phyloP scores from a whole-genome alignment of 73 alveolate genomes.

The Durusdinium trenchii region DNA sequence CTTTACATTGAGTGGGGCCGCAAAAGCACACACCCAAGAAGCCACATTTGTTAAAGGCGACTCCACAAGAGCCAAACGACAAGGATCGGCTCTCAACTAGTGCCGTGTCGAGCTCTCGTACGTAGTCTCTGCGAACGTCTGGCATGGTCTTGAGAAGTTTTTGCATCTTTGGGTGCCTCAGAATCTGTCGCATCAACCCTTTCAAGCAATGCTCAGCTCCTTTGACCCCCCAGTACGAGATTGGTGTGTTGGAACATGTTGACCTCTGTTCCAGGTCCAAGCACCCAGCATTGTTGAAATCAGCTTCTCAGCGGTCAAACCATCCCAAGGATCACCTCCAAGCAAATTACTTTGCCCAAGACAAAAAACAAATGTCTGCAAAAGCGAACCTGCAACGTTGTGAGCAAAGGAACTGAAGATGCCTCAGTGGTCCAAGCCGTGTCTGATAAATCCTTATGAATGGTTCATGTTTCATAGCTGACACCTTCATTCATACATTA shows the following conservation, averaged over 20 bases:
- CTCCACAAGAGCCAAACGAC: no score
- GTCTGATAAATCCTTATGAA: no score
- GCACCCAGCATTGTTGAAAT: conserved; percentile 56
- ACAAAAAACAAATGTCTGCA: no score
- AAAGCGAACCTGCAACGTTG: no score
- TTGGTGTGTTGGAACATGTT: background rate
- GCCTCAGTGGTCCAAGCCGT: no score
- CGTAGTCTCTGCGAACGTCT: conserved; percentile 89
- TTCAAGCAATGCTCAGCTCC: background rate
- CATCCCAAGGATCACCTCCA: conserved; percentile 90
- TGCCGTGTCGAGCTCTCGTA: conserved; percentile 92
- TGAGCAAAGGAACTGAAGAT: no score
- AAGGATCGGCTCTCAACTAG: conserved; percentile 73
- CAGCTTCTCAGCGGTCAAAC: conserved; percentile 81
- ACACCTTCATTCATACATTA: no score
- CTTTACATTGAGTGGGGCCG: no score
- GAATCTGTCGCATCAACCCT: background rate
- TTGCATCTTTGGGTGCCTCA: conserved; percentile 92
- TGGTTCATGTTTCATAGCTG: no score
- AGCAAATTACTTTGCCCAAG: background rate
- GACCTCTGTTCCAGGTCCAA: background rate
- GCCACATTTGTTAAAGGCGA: no score
- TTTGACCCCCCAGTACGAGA: background rate
- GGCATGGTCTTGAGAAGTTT: conserved; percentile 90
- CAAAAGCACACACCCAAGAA: no score